These are phyloP conservation scores for Alternaria incomplexa DNA, from an alignment of 2,329 filamentous ascomycete species.

Conservation along the genomic window DNA sequence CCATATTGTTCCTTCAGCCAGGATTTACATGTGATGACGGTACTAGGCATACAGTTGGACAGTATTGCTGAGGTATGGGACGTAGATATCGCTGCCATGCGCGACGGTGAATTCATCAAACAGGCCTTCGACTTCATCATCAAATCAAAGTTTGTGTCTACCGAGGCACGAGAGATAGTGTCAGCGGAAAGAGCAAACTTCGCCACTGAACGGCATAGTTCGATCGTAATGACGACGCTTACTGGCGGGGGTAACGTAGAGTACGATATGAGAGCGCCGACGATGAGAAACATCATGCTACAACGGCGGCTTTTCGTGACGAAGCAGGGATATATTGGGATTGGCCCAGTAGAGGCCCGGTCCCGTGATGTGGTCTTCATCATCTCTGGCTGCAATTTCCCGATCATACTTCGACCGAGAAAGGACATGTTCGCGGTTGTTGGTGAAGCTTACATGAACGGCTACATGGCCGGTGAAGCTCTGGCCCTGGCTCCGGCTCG, in stretches of 20 bases:
- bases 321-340: neutral
- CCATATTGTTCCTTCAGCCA: neutral
- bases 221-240: neutral
- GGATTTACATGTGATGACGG: neutral
- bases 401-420: neutral
- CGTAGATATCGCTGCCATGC: neutral
- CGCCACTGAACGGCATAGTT: neutral
- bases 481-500: neutral
- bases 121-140: neutral
- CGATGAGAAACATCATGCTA: neutral
- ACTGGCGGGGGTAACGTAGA: neutral
- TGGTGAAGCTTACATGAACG: neutral
- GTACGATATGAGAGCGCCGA: neutral
- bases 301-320: neutral
- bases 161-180: neutral
- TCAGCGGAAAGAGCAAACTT: neutral
- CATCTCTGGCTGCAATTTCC: neutral
- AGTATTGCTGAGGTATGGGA: neutral
- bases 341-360: neutral
- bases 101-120: neutral
- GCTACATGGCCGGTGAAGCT: neutral
- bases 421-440: neutral
- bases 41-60: neutral
- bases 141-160: neutral
- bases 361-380: neutral